phyloP scores from a whole-genome alignment of 176 grass and related monocot species.

The Bonia amplexicaulis region DNA sequence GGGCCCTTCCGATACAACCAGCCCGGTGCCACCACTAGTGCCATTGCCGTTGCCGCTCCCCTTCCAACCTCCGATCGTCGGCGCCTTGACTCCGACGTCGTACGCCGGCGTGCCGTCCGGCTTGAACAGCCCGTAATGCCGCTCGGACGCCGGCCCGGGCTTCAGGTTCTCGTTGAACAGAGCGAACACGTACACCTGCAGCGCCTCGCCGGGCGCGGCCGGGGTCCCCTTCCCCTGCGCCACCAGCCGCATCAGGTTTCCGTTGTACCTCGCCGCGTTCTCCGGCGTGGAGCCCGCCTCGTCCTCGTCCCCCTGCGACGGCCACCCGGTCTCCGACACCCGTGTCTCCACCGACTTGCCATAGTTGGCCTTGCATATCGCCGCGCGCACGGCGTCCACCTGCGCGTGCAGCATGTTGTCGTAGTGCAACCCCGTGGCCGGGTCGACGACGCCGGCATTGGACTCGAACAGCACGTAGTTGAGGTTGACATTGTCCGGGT shows the following conservation, averaged over 20 bases:
- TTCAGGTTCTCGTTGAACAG: constrained; percentile 92
- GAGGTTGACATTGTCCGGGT: constrained; percentile 50
- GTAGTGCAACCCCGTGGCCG: constrained; percentile 61
- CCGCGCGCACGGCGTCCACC: constrained; percentile 74
- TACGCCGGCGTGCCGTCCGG: constrained; percentile 75
- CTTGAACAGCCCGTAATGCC: constrained; percentile 85
- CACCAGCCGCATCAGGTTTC: constrained; percentile 74
- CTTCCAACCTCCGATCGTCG: constrained; percentile 19
- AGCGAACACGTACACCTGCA: constrained; percentile 86
- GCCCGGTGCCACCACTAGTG: constrained; percentile 11
- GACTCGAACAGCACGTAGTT: constrained; percentile 72
- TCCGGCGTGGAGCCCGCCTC: constrained; percentile 69
- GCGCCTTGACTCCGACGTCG: constrained; percentile 45
- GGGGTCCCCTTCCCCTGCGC: constrained; percentile 70
- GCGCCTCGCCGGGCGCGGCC: constrained; percentile 39
- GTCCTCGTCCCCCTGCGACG: constrained; percentile 59
- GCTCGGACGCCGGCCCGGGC: constrained; percentile 72
- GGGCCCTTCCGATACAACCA: constrained; percentile 46
- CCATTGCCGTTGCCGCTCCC: neutral
- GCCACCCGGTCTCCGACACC: constrained; percentile 97
- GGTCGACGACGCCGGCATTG: constrained; percentile 46
- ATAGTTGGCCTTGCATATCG: constrained; percentile 51
- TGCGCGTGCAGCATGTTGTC: constrained; percentile 89
- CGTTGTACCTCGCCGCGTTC: constrained; percentile 77
- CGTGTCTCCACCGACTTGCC: constrained; percentile 49